Percentiles rank a stretch among this genome's conserved stretches.
Evolutionary conservation across 116 monocot genomes (phyloP).

Genomic region (Trichopus zeylanicus): DNA sequence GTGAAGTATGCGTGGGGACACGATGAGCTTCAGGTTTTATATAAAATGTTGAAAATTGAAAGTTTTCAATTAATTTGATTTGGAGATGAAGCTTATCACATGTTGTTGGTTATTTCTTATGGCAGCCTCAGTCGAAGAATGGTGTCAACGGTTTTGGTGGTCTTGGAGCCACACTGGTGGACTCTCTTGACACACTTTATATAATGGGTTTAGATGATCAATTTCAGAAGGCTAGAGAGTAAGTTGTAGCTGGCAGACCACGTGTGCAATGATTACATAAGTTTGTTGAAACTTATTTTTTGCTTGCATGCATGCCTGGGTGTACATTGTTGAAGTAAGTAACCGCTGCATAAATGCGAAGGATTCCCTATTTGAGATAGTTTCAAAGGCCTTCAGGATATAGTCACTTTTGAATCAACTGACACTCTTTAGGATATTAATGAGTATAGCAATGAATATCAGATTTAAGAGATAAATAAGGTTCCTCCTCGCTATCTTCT

Average conservation of each 20-base stretch:
- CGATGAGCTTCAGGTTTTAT: constrained; percentile 88
- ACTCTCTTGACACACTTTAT: constrained; percentile 89
- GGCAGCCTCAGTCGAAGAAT: constrained; percentile 76
- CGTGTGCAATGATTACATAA: neutral
- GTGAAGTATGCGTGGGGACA: constrained; percentile 90
- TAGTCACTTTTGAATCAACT: no score
- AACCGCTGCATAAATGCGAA: no score
- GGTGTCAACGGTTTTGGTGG: constrained; percentile 90
- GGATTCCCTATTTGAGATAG: no score
- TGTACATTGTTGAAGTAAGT: no score
- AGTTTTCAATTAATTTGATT: neutral
- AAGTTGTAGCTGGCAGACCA: no score
- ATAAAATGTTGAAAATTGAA: neutral
- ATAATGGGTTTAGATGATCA: constrained; percentile 89
- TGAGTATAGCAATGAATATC: no score
- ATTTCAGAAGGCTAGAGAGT: constrained; percentile 90
- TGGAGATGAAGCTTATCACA: neutral
- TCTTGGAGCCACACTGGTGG: constrained; percentile 82
- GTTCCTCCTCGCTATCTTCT: no score
- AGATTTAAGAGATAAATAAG: no score
- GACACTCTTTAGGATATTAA: no score
- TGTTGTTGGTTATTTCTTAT: constrained; percentile 1
- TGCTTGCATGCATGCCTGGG: neutral
- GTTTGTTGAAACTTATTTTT: neutral
- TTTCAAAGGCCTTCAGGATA: no score